Conservation (phyloP, 2,329 filamentous ascomycete species). For the Didymella arachidicola region DNA sequence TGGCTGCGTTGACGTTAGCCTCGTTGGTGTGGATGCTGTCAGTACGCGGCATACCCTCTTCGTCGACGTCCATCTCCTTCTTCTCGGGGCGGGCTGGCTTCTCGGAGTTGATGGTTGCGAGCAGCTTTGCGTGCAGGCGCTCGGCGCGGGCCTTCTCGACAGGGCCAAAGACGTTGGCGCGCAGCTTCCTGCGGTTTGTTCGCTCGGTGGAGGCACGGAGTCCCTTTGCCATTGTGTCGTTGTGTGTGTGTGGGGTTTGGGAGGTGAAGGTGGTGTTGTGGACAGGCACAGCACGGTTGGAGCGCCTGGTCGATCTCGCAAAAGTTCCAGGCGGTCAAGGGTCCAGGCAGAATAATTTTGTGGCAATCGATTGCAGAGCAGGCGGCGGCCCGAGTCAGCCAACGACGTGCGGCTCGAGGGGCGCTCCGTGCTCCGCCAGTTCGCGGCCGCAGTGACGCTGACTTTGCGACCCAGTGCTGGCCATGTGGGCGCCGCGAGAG, state of each 20-base stretch:
- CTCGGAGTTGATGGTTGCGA: slow-evolving; percentile 79
- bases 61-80: slow-evolving; percentile 57
- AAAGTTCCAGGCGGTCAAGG: background rate
- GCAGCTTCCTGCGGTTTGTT: slow-evolving; percentile 81
- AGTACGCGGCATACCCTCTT: slow-evolving; percentile 44
- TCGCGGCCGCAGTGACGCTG: slow-evolving; percentile 38
- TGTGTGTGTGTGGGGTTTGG: slow-evolving; percentile 2
- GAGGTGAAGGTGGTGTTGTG: slow-evolving; percentile 12
- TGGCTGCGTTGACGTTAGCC: background rate
- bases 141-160: slow-evolving; percentile 79
- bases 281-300: slow-evolving; percentile 1
- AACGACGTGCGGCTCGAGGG: background rate
- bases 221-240: slow-evolving; percentile 82
- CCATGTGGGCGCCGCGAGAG: slow-evolving; percentile 35
- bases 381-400: slow-evolving; percentile 15
- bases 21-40: background rate
- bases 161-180: slow-evolving; percentile 83
- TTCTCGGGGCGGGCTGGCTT: slow-evolving; percentile 61
- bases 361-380: slow-evolving; percentile 26
- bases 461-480: slow-evolving; percentile 31
- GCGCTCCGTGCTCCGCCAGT: slow-evolving; percentile 8
- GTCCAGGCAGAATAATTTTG: slow-evolving; percentile 27
- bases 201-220: slow-evolving; percentile 80
- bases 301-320: slow-evolving; percentile 12
- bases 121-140: slow-evolving; percentile 83